Conservation (phyloP, 805 yeast species). For the Sugiyamaella mastotermitis region DNA sequence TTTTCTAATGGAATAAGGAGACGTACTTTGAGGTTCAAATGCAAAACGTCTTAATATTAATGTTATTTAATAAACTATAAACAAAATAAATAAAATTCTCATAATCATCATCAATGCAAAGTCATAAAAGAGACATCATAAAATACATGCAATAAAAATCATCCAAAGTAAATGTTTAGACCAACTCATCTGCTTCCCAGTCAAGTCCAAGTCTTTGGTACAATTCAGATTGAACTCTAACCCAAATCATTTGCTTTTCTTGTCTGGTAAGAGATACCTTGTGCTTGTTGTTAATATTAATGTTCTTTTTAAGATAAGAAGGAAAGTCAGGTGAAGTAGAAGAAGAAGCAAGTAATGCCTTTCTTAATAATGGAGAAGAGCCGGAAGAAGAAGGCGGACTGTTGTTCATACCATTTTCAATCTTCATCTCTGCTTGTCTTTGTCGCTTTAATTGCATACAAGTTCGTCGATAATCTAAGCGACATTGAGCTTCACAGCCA, state of each 20-base stretch:
- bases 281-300: constrained; percentile 15
- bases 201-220: constrained; percentile 54
- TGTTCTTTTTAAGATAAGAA: constrained; percentile 21
- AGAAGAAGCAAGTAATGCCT: constrained; percentile 28
- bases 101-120: no score
- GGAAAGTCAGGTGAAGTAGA: constrained; percentile 24
- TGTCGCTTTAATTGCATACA: constrained; percentile 29
- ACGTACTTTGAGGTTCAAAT: no score
- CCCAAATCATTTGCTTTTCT: constrained; percentile 58
- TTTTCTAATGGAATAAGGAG: no score
- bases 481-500: constrained; percentile 43
- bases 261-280: constrained; percentile 39
- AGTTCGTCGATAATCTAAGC: constrained; percentile 52
- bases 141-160: no score
- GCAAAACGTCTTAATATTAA: no score
- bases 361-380: constrained; percentile 25
- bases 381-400: background rate
- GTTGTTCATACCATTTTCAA: constrained; percentile 1
- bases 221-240: constrained; percentile 53
- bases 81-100: no score
- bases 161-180: no score
- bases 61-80: no score
- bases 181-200: constrained; percentile 39
- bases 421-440: constrained; percentile 12
- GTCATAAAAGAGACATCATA: no score